Percentiles rank a stretch among this genome's conserved stretches.
Conservation (phyloP, 768 basidiomycete species). For the Royoungia palumana region DNA sequence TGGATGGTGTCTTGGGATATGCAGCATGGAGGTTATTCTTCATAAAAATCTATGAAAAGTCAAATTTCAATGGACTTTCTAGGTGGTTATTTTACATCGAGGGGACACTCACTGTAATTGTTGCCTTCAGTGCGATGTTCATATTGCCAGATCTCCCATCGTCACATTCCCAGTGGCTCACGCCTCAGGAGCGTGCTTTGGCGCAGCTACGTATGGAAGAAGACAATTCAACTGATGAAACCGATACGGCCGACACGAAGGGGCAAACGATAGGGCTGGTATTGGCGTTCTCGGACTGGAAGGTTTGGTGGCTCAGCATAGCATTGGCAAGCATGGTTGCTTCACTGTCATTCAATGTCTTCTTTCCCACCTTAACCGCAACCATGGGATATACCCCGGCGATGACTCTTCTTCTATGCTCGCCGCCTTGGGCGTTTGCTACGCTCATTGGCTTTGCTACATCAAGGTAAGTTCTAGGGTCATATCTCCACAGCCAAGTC, state of each 20-base stretch:
- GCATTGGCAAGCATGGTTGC: constrained; percentile 54
- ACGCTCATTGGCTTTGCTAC: constrained; percentile 51
- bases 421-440: constrained; percentile 64
- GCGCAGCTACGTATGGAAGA: constrained; percentile 62
- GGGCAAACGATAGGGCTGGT: constrained; percentile 44
- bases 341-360: constrained; percentile 73
- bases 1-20: constrained; percentile 66
- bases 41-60: background rate
- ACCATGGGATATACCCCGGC: constrained; percentile 71
- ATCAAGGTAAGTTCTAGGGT: constrained; percentile 40
- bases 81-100: constrained; percentile 77
- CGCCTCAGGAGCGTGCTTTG: constrained; percentile 51
- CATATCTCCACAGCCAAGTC: background rate
- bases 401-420: constrained; percentile 68
- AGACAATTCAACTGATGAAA: constrained; percentile 55
- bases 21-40: constrained; percentile 65
- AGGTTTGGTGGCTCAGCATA: constrained; percentile 78
- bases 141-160: constrained; percentile 75
- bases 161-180: constrained; percentile 57
- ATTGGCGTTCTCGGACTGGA: constrained; percentile 70
- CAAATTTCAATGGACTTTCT: background rate
- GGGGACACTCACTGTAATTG: constrained; percentile 50
- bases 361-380: constrained; percentile 72
- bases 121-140: constrained; percentile 53
- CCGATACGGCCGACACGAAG: constrained; percentile 35